These are phyloP conservation scores for Linum lewisii DNA, from an alignment of 345 rosid genomes.

Conservation along the genomic window DNA sequence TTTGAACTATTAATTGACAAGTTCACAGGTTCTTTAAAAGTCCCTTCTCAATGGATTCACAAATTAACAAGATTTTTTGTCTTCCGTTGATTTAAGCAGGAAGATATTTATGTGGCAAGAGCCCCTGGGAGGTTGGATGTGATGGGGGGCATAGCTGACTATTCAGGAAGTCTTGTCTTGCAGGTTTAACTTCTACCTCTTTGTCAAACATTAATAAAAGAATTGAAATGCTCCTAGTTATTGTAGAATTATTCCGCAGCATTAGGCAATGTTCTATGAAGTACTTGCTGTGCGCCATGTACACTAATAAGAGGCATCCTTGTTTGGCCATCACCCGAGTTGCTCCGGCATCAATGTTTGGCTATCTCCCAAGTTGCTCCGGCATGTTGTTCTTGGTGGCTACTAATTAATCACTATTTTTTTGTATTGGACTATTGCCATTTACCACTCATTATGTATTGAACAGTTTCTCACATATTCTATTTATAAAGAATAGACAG, in stretches of 20 bases:
- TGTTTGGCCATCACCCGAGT: no score
- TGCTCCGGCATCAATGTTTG: no score
- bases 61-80: neutral
- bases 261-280: neutral
- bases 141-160: conserved; percentile 99
- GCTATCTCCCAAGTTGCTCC: no score
- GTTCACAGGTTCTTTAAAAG: neutral
- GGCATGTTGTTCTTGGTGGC: neutral
- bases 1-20: neutral
- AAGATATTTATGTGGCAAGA: conserved; percentile 83
- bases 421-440: no score
- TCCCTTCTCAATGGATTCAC: neutral
- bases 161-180: conserved; percentile 95
- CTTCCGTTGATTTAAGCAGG: conserved; percentile 31
- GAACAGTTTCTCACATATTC: no score
- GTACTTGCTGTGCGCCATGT: neutral
- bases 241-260: neutral
- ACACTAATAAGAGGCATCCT: neutral
- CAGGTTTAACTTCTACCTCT: conserved; percentile 31
- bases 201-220: neutral
- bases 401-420: no score
- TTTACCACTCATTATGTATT: no score
- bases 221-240: neutral
- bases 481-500: no score
- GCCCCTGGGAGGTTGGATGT: conserved; percentile 99